Base-by-base conservation (phyloP, 257 asterid species). In the Eucommia ulmoides region DNA sequence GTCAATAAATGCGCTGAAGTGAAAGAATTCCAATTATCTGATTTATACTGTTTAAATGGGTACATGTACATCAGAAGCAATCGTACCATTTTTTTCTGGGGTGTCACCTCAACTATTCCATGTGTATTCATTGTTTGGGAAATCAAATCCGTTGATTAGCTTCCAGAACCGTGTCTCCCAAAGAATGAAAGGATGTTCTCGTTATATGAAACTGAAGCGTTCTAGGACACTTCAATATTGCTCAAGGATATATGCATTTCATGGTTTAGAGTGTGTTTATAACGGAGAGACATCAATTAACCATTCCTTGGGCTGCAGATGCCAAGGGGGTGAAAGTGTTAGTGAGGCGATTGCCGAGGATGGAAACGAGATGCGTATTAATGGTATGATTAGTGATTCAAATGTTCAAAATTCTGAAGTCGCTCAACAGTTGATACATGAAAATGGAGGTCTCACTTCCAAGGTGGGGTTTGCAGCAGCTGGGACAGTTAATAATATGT, bases 291-390 rank as follows among this genome's bases (percentile, higher is more conserved):
- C 57, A 17, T 60, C 20, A 26, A 42, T 20, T 35, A 53, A 19
- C 47, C 49, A 58, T 29, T 63, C 73, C 41, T 69, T 63, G 46
- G 41, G 44, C 22, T 77, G 94, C 80, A 71, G 68, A 59, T 80
- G 94, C 65, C 59, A 57, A 38, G 61, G 56, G 57, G 63, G 77
- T 45, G 80, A 82, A 56, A 74, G 63, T 56, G 49, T 63, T 48
- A 65, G 60, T 22, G 80, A 66, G 64, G 59, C 56, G 54, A 33
- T 57, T 61, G 60, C 50, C 20, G 76, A 66, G 52, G 68, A 59
- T 53, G 66, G 50, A 59, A 67, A 63, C 62, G 53, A 65, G 50
- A 73, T 62, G 55, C 26, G 52, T 26, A 61, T 70, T 51, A 64
- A 72, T 41, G 66, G 75, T 20, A 59, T 61, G 52, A 64, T 60